Conservation (phyloP, 2,329 filamentous ascomycete species). For the Cytospora schulzeri region DNA sequence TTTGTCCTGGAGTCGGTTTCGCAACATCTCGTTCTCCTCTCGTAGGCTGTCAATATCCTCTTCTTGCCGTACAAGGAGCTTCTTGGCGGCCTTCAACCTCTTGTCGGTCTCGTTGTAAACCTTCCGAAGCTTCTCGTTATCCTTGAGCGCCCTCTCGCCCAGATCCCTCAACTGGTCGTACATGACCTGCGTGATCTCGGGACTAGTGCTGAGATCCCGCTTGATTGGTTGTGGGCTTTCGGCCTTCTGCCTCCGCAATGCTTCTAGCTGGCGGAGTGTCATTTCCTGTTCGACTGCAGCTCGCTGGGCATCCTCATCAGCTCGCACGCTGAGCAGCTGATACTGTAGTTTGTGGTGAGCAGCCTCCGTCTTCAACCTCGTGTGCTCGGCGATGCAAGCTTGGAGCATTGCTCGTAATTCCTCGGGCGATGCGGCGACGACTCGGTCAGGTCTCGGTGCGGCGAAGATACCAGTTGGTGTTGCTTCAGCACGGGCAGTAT, state of each 20-base stretch:
- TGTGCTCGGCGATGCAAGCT: constrained; percentile 56
- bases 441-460: constrained; percentile 50
- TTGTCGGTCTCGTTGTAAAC: constrained; percentile 66
- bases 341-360: constrained; percentile 92
- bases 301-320: constrained; percentile 80
- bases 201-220: constrained; percentile 53
- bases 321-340: constrained; percentile 80
- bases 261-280: constrained; percentile 84
- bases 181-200: constrained; percentile 56
- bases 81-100: constrained; percentile 73
- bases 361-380: constrained; percentile 73
- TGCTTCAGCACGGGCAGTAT: constrained; percentile 35
- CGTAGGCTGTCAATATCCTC: constrained; percentile 69
- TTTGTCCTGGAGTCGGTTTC: constrained; percentile 86
- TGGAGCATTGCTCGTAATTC: constrained; percentile 61
- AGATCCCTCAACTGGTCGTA: constrained; percentile 65
- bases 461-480: constrained; percentile 44
- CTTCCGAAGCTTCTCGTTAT: constrained; percentile 64
- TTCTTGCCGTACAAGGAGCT: constrained; percentile 75
- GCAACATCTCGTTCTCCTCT: constrained; percentile 76
- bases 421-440: constrained; percentile 55
- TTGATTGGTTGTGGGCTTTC: constrained; percentile 40
- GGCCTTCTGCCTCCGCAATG: constrained; percentile 65
- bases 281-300: constrained; percentile 91
- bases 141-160: constrained; percentile 66